phyloP scores from a whole-genome alignment of 768 basidiomycete genomes.

The Termitomyces eurrhizus region DNA sequence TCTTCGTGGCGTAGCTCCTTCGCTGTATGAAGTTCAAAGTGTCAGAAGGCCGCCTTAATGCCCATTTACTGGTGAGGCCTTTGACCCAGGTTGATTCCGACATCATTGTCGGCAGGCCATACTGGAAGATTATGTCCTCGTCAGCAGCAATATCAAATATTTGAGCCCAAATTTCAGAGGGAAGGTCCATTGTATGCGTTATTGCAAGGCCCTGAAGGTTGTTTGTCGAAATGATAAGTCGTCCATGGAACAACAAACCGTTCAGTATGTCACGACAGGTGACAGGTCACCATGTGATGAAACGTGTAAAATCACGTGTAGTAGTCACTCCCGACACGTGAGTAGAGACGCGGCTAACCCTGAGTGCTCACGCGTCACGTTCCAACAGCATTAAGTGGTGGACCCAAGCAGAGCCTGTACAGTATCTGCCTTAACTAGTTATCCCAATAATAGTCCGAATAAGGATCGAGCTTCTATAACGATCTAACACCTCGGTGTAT shows the following conservation, averaged over 20 bases:
- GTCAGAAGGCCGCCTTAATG: constrained; percentile 56
- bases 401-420: neutral
- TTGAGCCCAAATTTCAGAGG: constrained; percentile 64
- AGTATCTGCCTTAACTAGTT: neutral
- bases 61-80: constrained; percentile 46
- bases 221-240: neutral
- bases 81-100: constrained; percentile 65
- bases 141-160: constrained; percentile 72
- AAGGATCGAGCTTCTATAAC: neutral
- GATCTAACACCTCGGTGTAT: neutral
- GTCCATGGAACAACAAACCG: neutral
- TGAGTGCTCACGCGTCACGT: too few relatives aligned
- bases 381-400: neutral
- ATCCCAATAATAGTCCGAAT: neutral
- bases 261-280: neutral
- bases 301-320: constrained; percentile 5
- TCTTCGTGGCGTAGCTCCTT: constrained; percentile 62
- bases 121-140: constrained; percentile 64
- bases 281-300: neutral
- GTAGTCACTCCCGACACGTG: neutral
- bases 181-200: constrained; percentile 35
- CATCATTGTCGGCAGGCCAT: constrained; percentile 57
- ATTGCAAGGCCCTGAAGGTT: neutral
- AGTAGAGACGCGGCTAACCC: neutral
- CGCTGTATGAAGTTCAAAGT: constrained; percentile 54